phyloP scores from a whole-genome alignment of 176 grass and related monocot species.

The Echinochloa phyllopogon region DNA sequence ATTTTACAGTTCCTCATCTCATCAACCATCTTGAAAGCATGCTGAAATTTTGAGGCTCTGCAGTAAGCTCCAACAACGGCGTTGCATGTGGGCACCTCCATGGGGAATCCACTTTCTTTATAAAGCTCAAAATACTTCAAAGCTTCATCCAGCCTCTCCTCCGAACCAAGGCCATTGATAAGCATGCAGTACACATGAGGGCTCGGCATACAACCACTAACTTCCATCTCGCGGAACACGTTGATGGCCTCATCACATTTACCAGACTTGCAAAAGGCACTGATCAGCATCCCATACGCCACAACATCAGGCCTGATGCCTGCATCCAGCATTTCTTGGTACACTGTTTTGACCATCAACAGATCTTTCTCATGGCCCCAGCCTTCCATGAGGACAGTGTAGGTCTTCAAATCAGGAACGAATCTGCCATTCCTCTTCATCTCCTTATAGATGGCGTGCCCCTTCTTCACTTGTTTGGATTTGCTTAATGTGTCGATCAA shows the following conservation, averaged over 20 bases:
- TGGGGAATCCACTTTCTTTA: conserved; percentile 63
- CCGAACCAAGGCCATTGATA: conserved; percentile 66
- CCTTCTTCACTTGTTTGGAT: conserved; percentile 65
- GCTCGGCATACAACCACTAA: conserved; percentile 60
- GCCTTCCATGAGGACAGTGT: conserved; percentile 57
- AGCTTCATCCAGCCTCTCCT: conserved; percentile 63
- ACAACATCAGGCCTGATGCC: conserved; percentile 64
- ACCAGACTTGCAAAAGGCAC: conserved; percentile 63
- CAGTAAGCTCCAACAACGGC: conserved; percentile 74
- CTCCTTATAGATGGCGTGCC: conserved; percentile 62
- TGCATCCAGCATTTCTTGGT: conserved; percentile 65
- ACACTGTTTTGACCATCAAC: conserved; percentile 52
- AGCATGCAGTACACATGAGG: conserved; percentile 79
- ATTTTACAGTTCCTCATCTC: conserved; percentile 68
- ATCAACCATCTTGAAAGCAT: conserved; percentile 68
- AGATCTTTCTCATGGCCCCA: conserved; percentile 52
- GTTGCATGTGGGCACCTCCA: conserved; percentile 72
- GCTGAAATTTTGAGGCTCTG: conserved; percentile 55
- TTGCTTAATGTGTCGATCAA: conserved; percentile 67
- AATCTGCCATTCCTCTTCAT: conserved; percentile 71
- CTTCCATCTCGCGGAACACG: conserved; percentile 67
- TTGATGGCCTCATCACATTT: conserved; percentile 74
- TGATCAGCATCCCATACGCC: conserved; percentile 65
- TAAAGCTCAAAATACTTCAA: conserved; percentile 72
- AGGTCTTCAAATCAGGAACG: conserved; percentile 50